A percentile compares a stretch with the other conserved stretches of the same genome.
Conservation (phyloP, 2,329 filamentous ascomycete species). For the Fusarium decemcellulare region DNA sequence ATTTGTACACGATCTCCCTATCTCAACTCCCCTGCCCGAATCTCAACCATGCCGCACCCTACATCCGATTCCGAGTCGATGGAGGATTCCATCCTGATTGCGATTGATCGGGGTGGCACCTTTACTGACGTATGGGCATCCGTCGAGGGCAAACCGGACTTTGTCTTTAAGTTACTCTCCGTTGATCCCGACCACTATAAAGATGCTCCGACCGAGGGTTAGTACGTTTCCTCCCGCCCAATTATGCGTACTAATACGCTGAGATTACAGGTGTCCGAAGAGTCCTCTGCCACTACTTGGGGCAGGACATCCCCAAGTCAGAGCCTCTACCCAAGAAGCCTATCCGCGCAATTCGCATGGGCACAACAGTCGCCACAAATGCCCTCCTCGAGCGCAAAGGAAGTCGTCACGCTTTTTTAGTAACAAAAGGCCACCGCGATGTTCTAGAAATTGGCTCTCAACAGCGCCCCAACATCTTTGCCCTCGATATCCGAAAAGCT, state of each 20-base stretch:
- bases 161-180: constrained; percentile 26
- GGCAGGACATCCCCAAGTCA: constrained; percentile 45
- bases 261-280: constrained; percentile 17
- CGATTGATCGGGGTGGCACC: constrained; percentile 26
- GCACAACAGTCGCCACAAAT: constrained; percentile 83
- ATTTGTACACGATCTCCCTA: neutral
- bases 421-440: constrained; percentile 80
- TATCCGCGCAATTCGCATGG: constrained; percentile 79
- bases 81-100: constrained; percentile 16
- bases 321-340: constrained; percentile 51
- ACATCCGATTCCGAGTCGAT: neutral
- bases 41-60: neutral
- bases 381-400: constrained; percentile 77
- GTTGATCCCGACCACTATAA: constrained; percentile 79
- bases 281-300: constrained; percentile 16
- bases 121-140: constrained; percentile 29
- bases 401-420: constrained; percentile 77
- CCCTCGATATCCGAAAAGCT: constrained; percentile 76
- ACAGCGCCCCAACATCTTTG: constrained; percentile 79
- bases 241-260: no score
- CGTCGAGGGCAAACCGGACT: constrained; percentile 17
- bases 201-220: constrained; percentile 76
- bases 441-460: constrained; percentile 81
- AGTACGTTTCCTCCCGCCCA: constrained; percentile 8
- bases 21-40: neutral